Evolutionary conservation across 176 grass and related monocot species (phyloP).

Genomic region (Calamus simplicifolius): DNA sequence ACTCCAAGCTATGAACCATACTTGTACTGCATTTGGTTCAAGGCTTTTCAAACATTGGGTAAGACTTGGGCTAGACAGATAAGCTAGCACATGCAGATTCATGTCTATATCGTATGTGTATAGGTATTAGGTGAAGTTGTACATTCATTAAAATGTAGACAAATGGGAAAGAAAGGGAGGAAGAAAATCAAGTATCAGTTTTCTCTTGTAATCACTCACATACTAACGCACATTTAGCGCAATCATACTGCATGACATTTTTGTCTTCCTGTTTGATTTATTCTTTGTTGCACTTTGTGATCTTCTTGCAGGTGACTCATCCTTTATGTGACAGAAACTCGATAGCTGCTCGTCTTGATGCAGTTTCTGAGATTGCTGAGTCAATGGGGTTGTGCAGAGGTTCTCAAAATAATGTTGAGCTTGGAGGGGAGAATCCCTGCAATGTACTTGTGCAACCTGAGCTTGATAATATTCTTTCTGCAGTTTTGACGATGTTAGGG

Average conservation of each 20-base stretch:
- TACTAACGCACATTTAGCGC: too few relatives aligned
- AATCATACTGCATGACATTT: too few relatives aligned
- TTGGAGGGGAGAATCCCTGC: conserved; percentile 11
- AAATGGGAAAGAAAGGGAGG: too few relatives aligned
- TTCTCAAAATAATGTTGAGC: conserved; percentile 25
- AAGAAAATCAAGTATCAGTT: too few relatives aligned
- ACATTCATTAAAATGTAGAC: too few relatives aligned
- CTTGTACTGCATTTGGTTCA: conserved; percentile 80
- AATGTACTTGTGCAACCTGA: conserved; percentile 34
- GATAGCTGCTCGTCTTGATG: conserved; percentile 81
- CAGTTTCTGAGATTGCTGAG: conserved; percentile 77
- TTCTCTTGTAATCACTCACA: too few relatives aligned
- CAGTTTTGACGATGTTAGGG: conserved; percentile 62
- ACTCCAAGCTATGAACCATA: conserved; percentile 84
- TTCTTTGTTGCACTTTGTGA: conserved; percentile 17
- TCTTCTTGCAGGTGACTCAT: conserved; percentile 60
- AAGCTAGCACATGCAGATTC: too few relatives aligned
- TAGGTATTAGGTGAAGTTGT: too few relatives aligned
- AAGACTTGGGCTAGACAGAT: conserved; percentile 10
- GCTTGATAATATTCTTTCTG: conserved; percentile 54
- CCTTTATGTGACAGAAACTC: conserved; percentile 68
- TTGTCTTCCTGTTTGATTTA: neutral
- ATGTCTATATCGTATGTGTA: too few relatives aligned
- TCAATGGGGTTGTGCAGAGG: conserved; percentile 50
- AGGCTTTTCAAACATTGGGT: conserved; percentile 90